Conservation (phyloP, 495 filamentous ascomycete species). For the Lasiosphaeria hispida region DNA sequence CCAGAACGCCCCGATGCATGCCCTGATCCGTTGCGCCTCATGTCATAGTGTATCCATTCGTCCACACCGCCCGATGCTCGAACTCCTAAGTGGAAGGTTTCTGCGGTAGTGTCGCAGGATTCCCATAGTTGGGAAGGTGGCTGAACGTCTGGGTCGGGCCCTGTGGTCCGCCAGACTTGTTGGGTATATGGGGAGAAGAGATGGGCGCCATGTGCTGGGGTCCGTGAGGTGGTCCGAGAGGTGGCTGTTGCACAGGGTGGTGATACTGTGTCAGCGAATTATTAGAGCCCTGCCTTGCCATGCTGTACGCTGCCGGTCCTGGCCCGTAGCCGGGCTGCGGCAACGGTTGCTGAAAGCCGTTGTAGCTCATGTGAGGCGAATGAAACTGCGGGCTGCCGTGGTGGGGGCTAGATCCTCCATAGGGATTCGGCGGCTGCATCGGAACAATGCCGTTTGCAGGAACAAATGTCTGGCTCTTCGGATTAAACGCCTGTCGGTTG, state of each 20-base stretch:
- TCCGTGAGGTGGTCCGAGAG: conserved; percentile 18
- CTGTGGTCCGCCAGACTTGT: conserved; percentile 28
- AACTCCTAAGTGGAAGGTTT: conserved; percentile 48
- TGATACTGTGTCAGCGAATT: conserved; percentile 47
- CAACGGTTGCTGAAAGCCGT: conserved; percentile 39
- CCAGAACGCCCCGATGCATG: conserved; percentile 30
- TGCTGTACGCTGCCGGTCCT: conserved; percentile 38
- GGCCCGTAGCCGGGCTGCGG: conserved; percentile 33
- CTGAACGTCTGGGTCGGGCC: conserved; percentile 38
- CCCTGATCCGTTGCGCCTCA: conserved; percentile 20
- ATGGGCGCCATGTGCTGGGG: conserved; percentile 35
- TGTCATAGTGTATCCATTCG: conserved; percentile 19
- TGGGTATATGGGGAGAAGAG: conserved; percentile 38
- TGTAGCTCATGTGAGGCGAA: conserved; percentile 43
- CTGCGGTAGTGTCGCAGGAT: conserved; percentile 54
- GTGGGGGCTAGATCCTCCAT: conserved; percentile 34
- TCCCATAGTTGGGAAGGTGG: conserved; percentile 55
- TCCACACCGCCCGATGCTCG: conserved; percentile 22
- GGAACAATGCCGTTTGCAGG: conserved; percentile 55
- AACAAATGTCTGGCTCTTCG: conserved; percentile 86
- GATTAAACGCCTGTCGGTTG: conserved; percentile 83
- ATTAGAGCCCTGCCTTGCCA: conserved; percentile 55
- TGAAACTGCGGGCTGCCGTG: conserved; percentile 48
- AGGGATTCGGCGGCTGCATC: conserved; percentile 36
- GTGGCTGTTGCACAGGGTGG: conserved; percentile 26